Evolutionary conservation across 1,284 basidiomycete species (phyloP).

Genomic region (Veloporphyrellus conicus): DNA sequence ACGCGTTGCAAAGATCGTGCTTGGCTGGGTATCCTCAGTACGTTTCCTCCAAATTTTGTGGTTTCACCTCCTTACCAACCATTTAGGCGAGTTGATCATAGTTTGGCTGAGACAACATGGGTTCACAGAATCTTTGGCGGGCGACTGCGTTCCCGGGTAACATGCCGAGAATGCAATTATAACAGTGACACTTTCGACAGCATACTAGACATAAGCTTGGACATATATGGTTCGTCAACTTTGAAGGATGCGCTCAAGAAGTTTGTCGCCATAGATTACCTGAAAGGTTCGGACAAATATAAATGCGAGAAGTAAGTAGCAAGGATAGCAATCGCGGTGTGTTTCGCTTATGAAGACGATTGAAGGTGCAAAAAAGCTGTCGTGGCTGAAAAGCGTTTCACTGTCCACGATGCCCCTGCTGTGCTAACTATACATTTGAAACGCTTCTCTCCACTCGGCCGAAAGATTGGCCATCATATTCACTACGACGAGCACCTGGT

Average conservation of each 20-base stretch:
- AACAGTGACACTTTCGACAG: slow-evolving; percentile 97
- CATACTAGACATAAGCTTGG: slow-evolving; percentile 89
- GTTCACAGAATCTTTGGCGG: slow-evolving; percentile 95
- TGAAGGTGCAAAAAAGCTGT: slow-evolving; percentile 84
- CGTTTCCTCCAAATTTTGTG: slow-evolving; percentile 29
- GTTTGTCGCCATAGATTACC: slow-evolving; percentile 78
- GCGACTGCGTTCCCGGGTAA: slow-evolving; percentile 85
- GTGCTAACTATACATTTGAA: slow-evolving; percentile 98
- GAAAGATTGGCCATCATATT: slow-evolving; percentile 78
- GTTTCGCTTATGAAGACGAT: slow-evolving; percentile 6
- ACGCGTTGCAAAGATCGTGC: slow-evolving; percentile 85
- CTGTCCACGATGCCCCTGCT: slow-evolving; percentile 81
- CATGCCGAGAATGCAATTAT: slow-evolving; percentile 79
- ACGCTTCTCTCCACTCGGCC: slow-evolving; percentile 86
- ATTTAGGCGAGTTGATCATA: slow-evolving; percentile 70
- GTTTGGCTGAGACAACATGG: slow-evolving; percentile 86
- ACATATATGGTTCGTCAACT: slow-evolving; percentile 65
- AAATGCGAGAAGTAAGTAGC: slow-evolving; percentile 91
- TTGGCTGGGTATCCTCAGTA: slow-evolving; percentile 70
- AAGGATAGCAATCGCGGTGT: not conserved
- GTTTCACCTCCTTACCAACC: slow-evolving; percentile 8
- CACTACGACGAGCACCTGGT: slow-evolving; percentile 78
- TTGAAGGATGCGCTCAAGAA: slow-evolving; percentile 76
- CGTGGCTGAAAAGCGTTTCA: slow-evolving; percentile 84
- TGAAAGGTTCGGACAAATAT: slow-evolving; percentile 94